Evolutionary conservation across 352 stramenopile genomes (phyloP).

Genomic region (Thalassiosira livingstoniorum): DNA sequence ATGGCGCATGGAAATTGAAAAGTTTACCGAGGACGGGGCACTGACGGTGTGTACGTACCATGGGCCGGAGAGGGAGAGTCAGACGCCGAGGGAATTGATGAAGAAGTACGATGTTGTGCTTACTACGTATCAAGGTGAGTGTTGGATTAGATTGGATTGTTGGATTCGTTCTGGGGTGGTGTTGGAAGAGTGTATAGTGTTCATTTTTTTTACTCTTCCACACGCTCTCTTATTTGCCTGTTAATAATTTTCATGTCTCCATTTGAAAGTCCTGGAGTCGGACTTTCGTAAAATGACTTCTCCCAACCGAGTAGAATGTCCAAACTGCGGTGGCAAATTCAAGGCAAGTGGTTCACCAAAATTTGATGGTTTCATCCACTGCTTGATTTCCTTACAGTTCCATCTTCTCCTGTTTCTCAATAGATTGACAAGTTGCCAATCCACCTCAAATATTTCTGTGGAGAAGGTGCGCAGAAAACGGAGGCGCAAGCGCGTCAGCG

Average conservation of each 20-base stretch:
- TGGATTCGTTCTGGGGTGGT: too few relatives aligned
- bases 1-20: constrained; percentile 90
- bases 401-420: background rate
- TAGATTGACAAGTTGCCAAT: constrained; percentile 92
- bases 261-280: constrained; percentile 80
- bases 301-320: constrained; percentile 90
- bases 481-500: constrained; percentile 89
- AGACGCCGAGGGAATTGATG: constrained; percentile 85
- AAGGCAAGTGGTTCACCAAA: constrained; percentile 83
- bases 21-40: constrained; percentile 92
- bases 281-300: constrained; percentile 92
- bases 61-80: constrained; percentile 89
- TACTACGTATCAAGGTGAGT: constrained; percentile 93
- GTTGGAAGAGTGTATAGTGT: too few relatives aligned
- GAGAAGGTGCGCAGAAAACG: constrained; percentile 93
- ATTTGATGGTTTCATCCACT: background rate
- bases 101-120: constrained; percentile 97
- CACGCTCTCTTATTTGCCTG: too few relatives aligned
- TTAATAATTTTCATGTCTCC: too few relatives aligned
- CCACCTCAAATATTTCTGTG: constrained; percentile 98
- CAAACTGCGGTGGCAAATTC: constrained; percentile 91
- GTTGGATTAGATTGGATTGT: too few relatives aligned
- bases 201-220: too few relatives aligned
- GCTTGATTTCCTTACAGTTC: background rate
- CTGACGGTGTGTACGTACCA: constrained; percentile 97